A percentile compares a stretch with the other conserved stretches of the same genome.
Conservation (phyloP, 129 eudicot genomes). For the Chrysanthemum seticuspe region DNA sequence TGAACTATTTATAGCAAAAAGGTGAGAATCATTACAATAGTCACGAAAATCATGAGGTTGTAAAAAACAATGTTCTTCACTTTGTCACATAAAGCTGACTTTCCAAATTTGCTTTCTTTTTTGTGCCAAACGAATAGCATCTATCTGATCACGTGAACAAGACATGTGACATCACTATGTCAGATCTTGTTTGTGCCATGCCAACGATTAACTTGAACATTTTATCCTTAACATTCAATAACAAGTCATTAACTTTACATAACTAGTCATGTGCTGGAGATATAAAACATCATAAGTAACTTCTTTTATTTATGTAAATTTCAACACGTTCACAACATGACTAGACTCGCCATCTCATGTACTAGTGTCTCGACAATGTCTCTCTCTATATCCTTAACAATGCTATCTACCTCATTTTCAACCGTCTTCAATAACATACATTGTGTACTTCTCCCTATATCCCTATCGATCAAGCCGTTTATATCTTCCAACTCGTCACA, state of each 20-base stretch:
- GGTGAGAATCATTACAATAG: neutral
- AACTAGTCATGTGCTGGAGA: no score
- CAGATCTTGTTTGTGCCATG: slow-evolving; percentile 31
- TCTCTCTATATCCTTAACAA: slow-evolving; percentile 58
- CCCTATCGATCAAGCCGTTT: slow-evolving; percentile 54
- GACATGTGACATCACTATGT: slow-evolving; percentile 35
- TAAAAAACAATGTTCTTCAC: neutral
- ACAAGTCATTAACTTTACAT: no score
- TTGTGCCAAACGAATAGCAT: slow-evolving; percentile 40
- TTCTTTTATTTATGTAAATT: no score
- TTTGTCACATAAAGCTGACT: slow-evolving; percentile 22
- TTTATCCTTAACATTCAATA: slow-evolving; percentile 4
- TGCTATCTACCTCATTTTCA: slow-evolving; percentile 53
- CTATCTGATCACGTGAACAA: slow-evolving; percentile 63
- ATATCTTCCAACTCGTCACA: slow-evolving; percentile 71
- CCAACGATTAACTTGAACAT: neutral
- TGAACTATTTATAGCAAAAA: no score
- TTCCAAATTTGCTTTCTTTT: slow-evolving; percentile 16
- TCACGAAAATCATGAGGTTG: slow-evolving; percentile 11
- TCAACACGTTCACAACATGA: no score
- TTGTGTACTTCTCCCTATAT: slow-evolving; percentile 28
- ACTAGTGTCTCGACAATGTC: slow-evolving; percentile 58
- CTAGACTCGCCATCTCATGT: slow-evolving; percentile 42
- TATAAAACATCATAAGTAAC: no score
- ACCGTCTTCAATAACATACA: slow-evolving; percentile 4